phyloP scores from a whole-genome alignment of 352 stramenopile species.

The Phytophthora uliginosa region DNA sequence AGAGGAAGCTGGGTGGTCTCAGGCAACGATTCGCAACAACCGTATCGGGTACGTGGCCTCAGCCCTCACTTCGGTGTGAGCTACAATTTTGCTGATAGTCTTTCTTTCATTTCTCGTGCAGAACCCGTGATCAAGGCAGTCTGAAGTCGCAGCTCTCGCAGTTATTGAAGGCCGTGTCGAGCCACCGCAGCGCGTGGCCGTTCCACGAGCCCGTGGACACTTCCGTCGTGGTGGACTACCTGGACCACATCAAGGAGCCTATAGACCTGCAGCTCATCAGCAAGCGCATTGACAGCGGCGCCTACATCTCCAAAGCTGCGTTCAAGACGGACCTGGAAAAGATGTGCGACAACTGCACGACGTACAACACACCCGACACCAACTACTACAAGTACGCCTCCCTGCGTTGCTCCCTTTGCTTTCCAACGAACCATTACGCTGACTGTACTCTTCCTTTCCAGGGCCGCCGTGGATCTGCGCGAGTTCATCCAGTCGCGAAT shows the following conservation, averaged over 20 bases:
- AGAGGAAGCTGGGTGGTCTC: slow-evolving; percentile 91
- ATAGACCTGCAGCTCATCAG: slow-evolving; percentile 91
- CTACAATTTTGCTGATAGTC: neutral
- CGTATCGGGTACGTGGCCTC: slow-evolving; percentile 70
- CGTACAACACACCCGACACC: slow-evolving; percentile 97
- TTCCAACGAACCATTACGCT: neutral
- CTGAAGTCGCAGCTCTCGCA: slow-evolving; percentile 87
- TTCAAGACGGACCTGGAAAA: slow-evolving; percentile 96
- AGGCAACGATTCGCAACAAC: slow-evolving; percentile 87
- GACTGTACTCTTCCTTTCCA: slow-evolving; percentile 29
- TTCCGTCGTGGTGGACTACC: slow-evolving; percentile 96
- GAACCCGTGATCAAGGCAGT: slow-evolving; percentile 84
- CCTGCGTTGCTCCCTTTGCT: neutral
- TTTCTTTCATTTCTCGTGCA: slow-evolving; percentile 19
- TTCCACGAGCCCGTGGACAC: slow-evolving; percentile 98
- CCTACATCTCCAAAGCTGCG: slow-evolving; percentile 93
- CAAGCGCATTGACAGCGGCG: slow-evolving; percentile 84
- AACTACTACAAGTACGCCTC: slow-evolving; percentile 96
- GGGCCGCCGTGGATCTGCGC: slow-evolving; percentile 79
- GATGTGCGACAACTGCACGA: slow-evolving; percentile 98
- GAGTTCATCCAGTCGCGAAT: slow-evolving; percentile 83
- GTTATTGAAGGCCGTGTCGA: slow-evolving; percentile 93
- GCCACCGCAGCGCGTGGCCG: slow-evolving; percentile 97
- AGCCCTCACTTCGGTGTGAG: neutral
- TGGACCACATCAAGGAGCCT: slow-evolving; percentile 97